Evolutionary conservation across 2,329 filamentous ascomycete genomes (phyloP).

Genomic region (Colletotrichum noveboracense): DNA sequence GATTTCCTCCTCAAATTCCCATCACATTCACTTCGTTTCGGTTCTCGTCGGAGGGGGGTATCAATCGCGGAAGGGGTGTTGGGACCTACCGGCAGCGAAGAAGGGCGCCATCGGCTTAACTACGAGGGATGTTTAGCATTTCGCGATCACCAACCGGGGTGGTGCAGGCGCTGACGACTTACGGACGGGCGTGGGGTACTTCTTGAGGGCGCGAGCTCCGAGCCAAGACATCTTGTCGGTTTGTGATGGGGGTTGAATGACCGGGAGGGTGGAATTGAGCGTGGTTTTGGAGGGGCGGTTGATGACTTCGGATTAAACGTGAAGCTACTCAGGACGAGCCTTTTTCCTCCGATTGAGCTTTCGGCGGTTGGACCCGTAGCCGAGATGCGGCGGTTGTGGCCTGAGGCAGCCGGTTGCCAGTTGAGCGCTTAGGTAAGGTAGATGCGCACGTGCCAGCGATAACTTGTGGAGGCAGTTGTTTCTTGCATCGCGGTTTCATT

Average conservation of each 20-base stretch:
- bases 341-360: slow-evolving; percentile 38
- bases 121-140: slow-evolving; percentile 45
- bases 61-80: not conserved
- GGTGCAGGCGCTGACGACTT: slow-evolving; percentile 46
- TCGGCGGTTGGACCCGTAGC: slow-evolving; percentile 39
- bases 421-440: not conserved
- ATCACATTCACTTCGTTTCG: not conserved
- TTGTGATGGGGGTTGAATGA: slow-evolving; percentile 35
- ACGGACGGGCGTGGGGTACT: slow-evolving; percentile 82
- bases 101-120: slow-evolving; percentile 92
- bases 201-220: slow-evolving; percentile 71
- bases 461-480: not conserved
- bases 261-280: slow-evolving; percentile 36
- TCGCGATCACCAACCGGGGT: not conserved
- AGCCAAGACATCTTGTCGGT: slow-evolving; percentile 75
- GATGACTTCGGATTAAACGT: slow-evolving; percentile 32
- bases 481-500: not conserved
- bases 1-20: not conserved
- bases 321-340: slow-evolving; percentile 42
- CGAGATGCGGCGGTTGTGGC: slow-evolving; percentile 28
- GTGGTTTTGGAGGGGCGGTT: slow-evolving; percentile 33
- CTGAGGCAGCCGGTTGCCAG: slow-evolving; percentile 26
- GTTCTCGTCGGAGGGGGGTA: not conserved
- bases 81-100: slow-evolving; percentile 85
- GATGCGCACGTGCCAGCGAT: not conserved